phyloP scores from a whole-genome alignment of 1,139 yeast genomes.

The Lodderomyces metapsilosis region DNA sequence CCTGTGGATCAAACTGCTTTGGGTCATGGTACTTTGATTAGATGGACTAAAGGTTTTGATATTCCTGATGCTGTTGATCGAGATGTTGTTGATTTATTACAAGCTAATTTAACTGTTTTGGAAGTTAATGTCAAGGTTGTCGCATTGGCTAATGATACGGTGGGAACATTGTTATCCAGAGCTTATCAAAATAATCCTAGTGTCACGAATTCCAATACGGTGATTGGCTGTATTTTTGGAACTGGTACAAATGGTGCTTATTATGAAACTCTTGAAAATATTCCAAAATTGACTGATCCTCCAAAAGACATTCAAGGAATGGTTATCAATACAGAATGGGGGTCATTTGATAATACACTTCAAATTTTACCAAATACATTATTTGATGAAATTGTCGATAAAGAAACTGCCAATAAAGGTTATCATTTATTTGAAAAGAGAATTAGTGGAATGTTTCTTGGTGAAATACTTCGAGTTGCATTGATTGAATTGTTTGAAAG shows the following conservation, averaged over 20 bases:
- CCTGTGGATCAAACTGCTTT: constrained; percentile 86
- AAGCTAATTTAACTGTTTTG: constrained; percentile 59
- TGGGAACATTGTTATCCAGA: constrained; percentile 85
- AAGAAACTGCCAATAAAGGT: constrained; percentile 75
- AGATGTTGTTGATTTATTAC: constrained; percentile 75
- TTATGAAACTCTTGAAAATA: constrained; percentile 67
- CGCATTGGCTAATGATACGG: constrained; percentile 93
- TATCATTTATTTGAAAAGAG: constrained; percentile 91
- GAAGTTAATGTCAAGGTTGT: constrained; percentile 70
- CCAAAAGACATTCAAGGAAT: constrained; percentile 60
- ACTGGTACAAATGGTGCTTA: constrained; percentile 98
- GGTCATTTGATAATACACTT: constrained; percentile 84
- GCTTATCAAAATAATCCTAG: constrained; percentile 67
- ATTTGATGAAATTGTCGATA: constrained; percentile 70
- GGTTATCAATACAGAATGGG: constrained; percentile 97
- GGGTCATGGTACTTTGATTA: constrained; percentile 71
- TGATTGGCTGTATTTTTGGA: constrained; percentile 88
- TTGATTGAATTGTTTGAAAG: constrained; percentile 63
- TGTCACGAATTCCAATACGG: constrained; percentile 64
- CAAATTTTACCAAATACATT: constrained; percentile 70
- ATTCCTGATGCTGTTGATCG: constrained; percentile 80
- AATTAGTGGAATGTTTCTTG: constrained; percentile 91
- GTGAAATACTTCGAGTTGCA: constrained; percentile 78
- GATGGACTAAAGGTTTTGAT: constrained; percentile 96
- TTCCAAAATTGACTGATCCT: constrained; percentile 59